Base-by-base conservation (phyloP, 2,329 filamentous ascomycete genomes). In the Lasiodiplodia hormozganensis region DNA sequence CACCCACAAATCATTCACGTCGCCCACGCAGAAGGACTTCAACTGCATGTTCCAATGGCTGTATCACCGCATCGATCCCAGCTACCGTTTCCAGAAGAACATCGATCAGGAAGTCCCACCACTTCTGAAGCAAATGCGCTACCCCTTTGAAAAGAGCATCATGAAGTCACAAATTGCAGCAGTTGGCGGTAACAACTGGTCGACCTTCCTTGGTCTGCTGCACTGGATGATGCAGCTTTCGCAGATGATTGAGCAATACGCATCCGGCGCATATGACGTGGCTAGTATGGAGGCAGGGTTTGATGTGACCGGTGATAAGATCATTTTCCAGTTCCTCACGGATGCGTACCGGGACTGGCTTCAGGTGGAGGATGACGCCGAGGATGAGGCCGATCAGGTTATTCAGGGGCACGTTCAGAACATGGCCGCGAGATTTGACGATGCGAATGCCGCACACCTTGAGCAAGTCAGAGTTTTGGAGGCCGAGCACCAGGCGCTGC, bases 151-250 rank as follows among this genome's bases (percentile, higher is more conserved):
- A 75, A 93, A 94, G 80, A 94, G 90, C 75, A 98, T 99, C 74
- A 97, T 94, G 67, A 99, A 98, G 80, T 97, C 93, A 65, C 94
- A 97, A 76, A 93, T 99, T 69, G 89, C 93, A 0, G 96, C 96
- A 2, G 96, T 98, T 0, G 96, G 96, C 72, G 95, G 94, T 2
- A 94, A 97, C 80, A 98, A 98, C 77, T 99, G 96, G 96, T 92
- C 92, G 70, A 96, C 93, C 0, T 98, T 99, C 75, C 84, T 99
- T 14, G 96, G 94, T 0, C 84, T 99, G 78, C 85, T 99, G 62
- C 94, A 99, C 82, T 99, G 96, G 96, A 95, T 99, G 89, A 97
- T 99, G 95, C 94, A 98, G 80, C 84, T 99, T 64, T 93, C 93
- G 4, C 90, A 95, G 73, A 97, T 98, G 90, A 88, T 98, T 76